phyloP scores from a whole-genome alignment of 345 rosid species.

The Odontarrhena argentea region DNA sequence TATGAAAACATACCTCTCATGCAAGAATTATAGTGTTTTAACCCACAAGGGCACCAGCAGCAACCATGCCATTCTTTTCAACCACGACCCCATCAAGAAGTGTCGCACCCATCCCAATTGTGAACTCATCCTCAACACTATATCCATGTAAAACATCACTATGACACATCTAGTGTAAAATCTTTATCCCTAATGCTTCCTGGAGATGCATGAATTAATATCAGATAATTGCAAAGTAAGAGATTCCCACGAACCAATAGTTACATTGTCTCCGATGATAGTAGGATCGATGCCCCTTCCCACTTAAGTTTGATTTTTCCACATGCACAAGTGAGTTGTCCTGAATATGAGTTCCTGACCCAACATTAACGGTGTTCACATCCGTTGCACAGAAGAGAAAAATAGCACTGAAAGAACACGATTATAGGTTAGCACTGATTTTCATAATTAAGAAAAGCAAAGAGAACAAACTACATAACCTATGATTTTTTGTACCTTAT shows the following conservation, averaged over 20 bases:
- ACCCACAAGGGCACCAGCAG: constrained; percentile 96
- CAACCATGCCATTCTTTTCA: constrained; percentile 88
- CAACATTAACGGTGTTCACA: constrained; percentile 76
- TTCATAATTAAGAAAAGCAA: too few species aligned
- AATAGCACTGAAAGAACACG: not conserved
- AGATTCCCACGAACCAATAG: constrained; percentile 68
- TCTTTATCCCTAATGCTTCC: constrained; percentile 21
- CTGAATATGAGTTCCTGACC: constrained; percentile 93
- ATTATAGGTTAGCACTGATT: too few species aligned
- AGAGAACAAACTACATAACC: too few species aligned
- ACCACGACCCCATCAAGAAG: constrained; percentile 90
- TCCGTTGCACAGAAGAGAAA: constrained; percentile 58
- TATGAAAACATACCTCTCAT: constrained; percentile 65
- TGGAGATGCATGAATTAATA: constrained; percentile 9
- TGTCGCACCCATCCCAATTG: constrained; percentile 93
- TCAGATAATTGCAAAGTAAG: constrained; percentile 3
- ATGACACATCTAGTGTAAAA: constrained; percentile 48
- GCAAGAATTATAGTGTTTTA: constrained; percentile 85
- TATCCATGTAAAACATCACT: constrained; percentile 97
- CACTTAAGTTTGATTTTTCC: constrained; percentile 90
- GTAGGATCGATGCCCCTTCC: constrained; percentile 89
- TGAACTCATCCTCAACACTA: constrained; percentile 87
- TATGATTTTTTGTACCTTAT: too few species aligned
- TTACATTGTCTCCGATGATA: constrained; percentile 88
- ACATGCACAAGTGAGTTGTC: constrained; percentile 97